phyloP scores from a whole-genome alignment of 1,284 basidiomycete species.

The Ganoderma boninense region DNA sequence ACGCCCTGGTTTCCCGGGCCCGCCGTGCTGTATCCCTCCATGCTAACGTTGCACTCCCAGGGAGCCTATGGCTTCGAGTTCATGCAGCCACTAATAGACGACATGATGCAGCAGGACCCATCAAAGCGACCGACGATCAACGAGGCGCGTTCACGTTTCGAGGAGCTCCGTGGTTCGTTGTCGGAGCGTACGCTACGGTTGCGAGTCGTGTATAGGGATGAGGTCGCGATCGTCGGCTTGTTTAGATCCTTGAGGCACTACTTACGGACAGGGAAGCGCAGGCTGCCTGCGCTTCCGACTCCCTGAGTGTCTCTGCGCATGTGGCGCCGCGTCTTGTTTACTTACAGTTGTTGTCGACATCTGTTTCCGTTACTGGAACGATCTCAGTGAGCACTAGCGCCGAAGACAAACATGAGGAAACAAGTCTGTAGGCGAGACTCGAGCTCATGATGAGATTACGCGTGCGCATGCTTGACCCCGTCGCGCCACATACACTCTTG shows the following conservation, averaged over 20 bases:
- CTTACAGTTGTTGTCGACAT: too few relatives aligned
- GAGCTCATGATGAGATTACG: too few relatives aligned
- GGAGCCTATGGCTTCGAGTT: constrained; percentile 39
- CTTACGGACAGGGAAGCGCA: constrained; percentile 4
- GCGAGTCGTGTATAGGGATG: constrained; percentile 12
- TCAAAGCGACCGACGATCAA: constrained; percentile 37
- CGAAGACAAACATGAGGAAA: too few relatives aligned
- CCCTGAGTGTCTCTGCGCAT: not conserved
- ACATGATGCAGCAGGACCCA: constrained; percentile 43
- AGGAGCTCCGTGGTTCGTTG: constrained; percentile 3
- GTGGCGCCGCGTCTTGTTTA: too few relatives aligned
- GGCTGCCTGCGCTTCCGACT: constrained; percentile 11
- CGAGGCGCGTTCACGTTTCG: constrained; percentile 15
- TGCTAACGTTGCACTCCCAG: constrained; percentile 5
- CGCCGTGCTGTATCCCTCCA: too few relatives aligned
- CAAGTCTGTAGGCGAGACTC: too few relatives aligned
- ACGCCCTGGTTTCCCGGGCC: not conserved
- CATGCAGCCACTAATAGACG: constrained; percentile 38
- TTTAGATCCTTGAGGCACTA: constrained; percentile 12
- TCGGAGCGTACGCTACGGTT: constrained; percentile 17
- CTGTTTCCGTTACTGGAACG: too few relatives aligned
- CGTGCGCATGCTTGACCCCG: too few relatives aligned
- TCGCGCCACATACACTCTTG: too few relatives aligned
- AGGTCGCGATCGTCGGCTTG: constrained; percentile 5
- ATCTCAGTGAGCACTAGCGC: too few relatives aligned